Evolutionary conservation across 257 asterid genomes (phyloP).

Genomic region (Nicotiana otophora): DNA sequence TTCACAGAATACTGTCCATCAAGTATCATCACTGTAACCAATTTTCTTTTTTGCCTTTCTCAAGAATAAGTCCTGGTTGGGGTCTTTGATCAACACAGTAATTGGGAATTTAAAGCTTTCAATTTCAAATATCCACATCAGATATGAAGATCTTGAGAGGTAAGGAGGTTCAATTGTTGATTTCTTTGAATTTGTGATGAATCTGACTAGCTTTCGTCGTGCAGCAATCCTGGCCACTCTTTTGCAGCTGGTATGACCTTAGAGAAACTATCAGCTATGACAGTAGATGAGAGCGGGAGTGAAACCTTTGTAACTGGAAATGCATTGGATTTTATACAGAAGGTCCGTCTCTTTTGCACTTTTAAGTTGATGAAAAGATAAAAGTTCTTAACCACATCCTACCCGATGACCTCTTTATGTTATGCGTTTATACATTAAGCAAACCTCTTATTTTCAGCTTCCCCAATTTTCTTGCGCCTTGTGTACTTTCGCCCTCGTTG

Average conservation of each 20-base stretch:
- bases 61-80: constrained; percentile 93
- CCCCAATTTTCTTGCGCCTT: background rate
- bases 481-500: background rate
- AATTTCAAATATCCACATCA: constrained; percentile 86
- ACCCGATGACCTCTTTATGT: background rate
- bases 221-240: constrained; percentile 92
- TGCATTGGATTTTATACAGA: constrained; percentile 77
- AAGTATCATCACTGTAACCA: constrained; percentile 16
- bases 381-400: background rate
- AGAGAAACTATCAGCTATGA: constrained; percentile 87
- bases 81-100: constrained; percentile 89
- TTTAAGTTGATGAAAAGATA: constrained; percentile 1
- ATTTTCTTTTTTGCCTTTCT: constrained; percentile 21
- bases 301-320: constrained; percentile 90
- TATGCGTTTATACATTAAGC: background rate
- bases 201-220: constrained; percentile 10
- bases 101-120: constrained; percentile 97
- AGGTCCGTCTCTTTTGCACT: constrained; percentile 42
- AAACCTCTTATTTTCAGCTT: background rate
- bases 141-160: constrained; percentile 99
- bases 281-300: constrained; percentile 81
- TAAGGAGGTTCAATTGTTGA: constrained; percentile 21
- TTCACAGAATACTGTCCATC: background rate
- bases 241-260: constrained; percentile 87
- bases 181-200: constrained; percentile 4